Percentiles rank a stretch among this genome's conserved stretches.
Conservation (phyloP, 352 stramenopile genomes). For the Phytophthora podocarpi region DNA sequence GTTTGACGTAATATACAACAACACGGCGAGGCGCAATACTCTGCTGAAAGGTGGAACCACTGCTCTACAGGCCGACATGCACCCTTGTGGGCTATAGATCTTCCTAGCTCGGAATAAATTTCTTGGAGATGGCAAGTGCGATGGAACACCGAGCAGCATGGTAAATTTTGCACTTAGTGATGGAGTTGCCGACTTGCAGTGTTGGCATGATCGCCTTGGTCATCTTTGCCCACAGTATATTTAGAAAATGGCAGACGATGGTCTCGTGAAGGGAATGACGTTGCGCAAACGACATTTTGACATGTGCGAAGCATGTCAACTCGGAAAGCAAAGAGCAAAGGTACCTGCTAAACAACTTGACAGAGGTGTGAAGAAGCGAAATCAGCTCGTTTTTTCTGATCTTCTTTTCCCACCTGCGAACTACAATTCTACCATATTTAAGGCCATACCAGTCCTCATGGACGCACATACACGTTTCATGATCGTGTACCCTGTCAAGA, state of each 20-base stretch:
- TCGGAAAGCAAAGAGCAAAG: slow-evolving; percentile 1
- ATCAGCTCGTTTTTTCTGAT: slow-evolving; percentile 5
- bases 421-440: slow-evolving; percentile 3
- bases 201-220: not conserved
- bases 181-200: not conserved
- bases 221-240: not conserved
- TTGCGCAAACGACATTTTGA: not conserved
- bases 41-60: not conserved
- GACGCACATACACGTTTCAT: not conserved
- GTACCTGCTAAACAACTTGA: not conserved
- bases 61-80: not conserved
- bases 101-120: slow-evolving; percentile 5
- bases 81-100: not conserved
- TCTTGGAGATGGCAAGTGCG: not conserved
- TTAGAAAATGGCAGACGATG: too few species aligned
- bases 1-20: too few species aligned
- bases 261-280: not conserved
- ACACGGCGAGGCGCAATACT: too few species aligned
- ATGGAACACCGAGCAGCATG: not conserved
- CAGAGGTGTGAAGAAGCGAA: not conserved
- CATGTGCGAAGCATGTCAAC: slow-evolving; percentile 8
- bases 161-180: not conserved
- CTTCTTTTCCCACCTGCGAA: too few species aligned
- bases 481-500: slow-evolving; percentile 3
- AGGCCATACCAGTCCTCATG: not conserved